These are phyloP conservation scores for Kwoniella bestiolae DNA, from an alignment of 768 basidiomycete genomes.

Conservation along the genomic window DNA sequence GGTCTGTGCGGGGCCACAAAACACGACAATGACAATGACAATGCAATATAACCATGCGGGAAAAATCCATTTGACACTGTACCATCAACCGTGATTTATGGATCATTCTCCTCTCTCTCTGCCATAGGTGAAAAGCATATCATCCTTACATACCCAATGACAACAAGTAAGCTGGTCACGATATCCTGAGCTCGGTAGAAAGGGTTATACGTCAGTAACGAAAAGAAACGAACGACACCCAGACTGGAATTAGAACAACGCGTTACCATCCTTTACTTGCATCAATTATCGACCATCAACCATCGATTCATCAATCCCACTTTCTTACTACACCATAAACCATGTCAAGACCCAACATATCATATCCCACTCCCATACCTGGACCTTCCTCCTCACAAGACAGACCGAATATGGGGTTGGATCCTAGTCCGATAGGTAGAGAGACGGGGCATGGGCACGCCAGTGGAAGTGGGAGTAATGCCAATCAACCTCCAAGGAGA, in stretches of 20 bases:
- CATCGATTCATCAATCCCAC: no score
- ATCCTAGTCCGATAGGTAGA: constrained; percentile 23
- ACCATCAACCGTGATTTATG: no score
- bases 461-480: background rate
- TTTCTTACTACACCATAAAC: background rate
- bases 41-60: background rate
- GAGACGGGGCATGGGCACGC: constrained; percentile 1
- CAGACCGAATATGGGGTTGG: constrained; percentile 22
- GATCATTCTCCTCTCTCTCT: no score
- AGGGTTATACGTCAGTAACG: no score
- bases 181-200: no score
- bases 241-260: background rate
- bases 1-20: constrained; percentile 12
- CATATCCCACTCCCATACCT: constrained; percentile 35
- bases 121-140: no score
- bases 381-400: constrained; percentile 30
- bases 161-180: no score
- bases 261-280: background rate
- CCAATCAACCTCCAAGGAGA: constrained; percentile 6
- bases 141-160: no score
- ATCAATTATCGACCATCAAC: background rate
- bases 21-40: background rate
- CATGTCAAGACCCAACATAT: constrained; percentile 50
- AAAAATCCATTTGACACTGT: background rate
- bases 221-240: background rate